Evolutionary conservation across 768 basidiomycete genomes (phyloP).

Genomic region (Myochromella boudieri): DNA sequence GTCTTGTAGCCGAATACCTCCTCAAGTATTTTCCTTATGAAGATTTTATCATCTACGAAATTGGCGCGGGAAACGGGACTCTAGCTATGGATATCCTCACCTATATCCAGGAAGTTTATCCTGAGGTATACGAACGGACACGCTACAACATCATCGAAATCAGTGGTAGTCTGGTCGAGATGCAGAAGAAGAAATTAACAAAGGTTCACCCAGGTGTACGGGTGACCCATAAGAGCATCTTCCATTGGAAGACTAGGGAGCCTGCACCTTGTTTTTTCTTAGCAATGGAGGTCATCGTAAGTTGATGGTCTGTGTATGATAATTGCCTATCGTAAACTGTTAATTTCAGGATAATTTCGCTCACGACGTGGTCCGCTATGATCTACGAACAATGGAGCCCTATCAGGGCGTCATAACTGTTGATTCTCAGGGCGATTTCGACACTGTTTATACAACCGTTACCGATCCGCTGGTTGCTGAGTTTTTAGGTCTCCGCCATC

Average conservation of each 20-base stretch:
- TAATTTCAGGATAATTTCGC: conserved; percentile 85
- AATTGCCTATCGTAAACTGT: not conserved
- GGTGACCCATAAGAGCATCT: conserved; percentile 77
- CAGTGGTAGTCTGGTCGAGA: conserved; percentile 68
- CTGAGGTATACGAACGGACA: conserved; percentile 92
- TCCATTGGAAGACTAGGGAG: conserved; percentile 77
- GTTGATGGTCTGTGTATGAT: conserved; percentile 27
- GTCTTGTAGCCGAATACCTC: conserved; percentile 89
- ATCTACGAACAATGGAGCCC: conserved; percentile 74
- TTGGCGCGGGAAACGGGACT: conserved; percentile 97
- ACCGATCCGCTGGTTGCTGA: conserved; percentile 82
- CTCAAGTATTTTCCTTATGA: conserved; percentile 95
- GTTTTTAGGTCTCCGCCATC: conserved; percentile 68
- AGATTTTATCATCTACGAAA: conserved; percentile 94
- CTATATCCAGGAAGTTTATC: conserved; percentile 72
- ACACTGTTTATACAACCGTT: conserved; percentile 78
- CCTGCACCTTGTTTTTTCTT: conserved; percentile 89
- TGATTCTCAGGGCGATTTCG: conserved; percentile 79
- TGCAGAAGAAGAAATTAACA: conserved; percentile 69
- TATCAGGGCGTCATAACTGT: conserved; percentile 83
- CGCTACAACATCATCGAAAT: conserved; percentile 96
- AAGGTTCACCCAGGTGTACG: conserved; percentile 64
- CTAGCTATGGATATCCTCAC: conserved; percentile 87
- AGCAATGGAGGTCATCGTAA: conserved; percentile 92
- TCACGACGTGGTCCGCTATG: conserved; percentile 93